Evolutionary conservation across 1,139 yeast genomes (phyloP).

Genomic region (Kluyveromyces marxianus): DNA sequence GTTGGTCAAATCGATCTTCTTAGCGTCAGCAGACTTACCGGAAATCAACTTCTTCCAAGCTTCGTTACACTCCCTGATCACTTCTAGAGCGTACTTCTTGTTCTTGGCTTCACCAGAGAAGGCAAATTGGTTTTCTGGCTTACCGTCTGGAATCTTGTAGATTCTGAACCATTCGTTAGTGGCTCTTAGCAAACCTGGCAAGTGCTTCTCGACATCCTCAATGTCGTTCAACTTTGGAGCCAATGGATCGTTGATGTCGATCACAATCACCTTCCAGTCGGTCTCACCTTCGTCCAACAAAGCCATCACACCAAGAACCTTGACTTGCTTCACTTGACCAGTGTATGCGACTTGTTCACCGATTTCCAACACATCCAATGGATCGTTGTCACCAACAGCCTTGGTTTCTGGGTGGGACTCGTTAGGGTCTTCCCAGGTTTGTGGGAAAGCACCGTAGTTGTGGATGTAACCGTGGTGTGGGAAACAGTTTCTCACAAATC

Average conservation of each 20-base stretch:
- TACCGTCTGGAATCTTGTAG: conserved; percentile 86
- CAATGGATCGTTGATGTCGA: conserved; percentile 67
- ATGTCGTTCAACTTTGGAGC: conserved; percentile 66
- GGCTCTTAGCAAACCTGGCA: conserved; percentile 76
- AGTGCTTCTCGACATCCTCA: conserved; percentile 63
- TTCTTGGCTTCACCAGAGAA: conserved; percentile 74
- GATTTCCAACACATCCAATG: conserved; percentile 84
- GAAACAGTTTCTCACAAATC: conserved; percentile 81
- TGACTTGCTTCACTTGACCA: conserved; percentile 76
- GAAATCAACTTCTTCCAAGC: conserved; percentile 64
- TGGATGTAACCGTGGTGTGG: conserved; percentile 89
- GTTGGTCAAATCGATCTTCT: conserved; percentile 58
- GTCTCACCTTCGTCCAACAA: conserved; percentile 88
- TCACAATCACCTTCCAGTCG: conserved; percentile 86
- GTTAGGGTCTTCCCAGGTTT: conserved; percentile 91
- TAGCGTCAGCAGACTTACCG: conserved; percentile 39
- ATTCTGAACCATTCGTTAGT: conserved; percentile 89
- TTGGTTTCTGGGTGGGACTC: conserved; percentile 64
- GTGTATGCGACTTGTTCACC: conserved; percentile 65
- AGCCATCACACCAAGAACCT: conserved; percentile 81
- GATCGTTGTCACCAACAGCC: conserved; percentile 84
- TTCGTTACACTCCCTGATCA: conserved; percentile 59
- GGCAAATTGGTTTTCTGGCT: conserved; percentile 81
- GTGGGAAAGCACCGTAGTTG: conserved; percentile 92
- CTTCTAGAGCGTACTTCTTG: conserved; percentile 64